A percentile compares a stretch with the other conserved stretches of the same genome.
Conservation (phyloP, 208 protist species). For the Endotrypanum monterogeii region DNA sequence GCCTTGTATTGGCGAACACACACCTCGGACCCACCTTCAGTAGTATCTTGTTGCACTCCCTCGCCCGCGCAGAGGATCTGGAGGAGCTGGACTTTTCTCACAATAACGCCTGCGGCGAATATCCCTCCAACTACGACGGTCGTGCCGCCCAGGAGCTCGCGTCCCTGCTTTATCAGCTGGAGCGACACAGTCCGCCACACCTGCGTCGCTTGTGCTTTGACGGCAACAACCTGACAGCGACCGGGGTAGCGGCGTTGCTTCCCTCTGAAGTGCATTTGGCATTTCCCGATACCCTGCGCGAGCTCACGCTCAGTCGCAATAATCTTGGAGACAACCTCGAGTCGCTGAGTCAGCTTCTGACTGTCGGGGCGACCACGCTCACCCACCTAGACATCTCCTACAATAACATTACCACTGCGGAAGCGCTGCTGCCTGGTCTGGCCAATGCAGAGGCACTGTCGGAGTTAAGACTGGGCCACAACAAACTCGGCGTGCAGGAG, state of each 20-base stretch:
- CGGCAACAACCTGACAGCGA: constrained; percentile 68
- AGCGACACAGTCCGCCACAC: not conserved
- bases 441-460: constrained; percentile 25
- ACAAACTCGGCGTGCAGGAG: constrained; percentile 67
- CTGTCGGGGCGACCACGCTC: constrained; percentile 33
- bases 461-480: constrained; percentile 72
- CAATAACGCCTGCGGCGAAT: constrained; percentile 78
- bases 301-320: constrained; percentile 78
- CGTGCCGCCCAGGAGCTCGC: constrained; percentile 47
- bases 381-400: constrained; percentile 51
- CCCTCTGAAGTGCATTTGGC: constrained; percentile 11
- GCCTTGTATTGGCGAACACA: constrained; percentile 70
- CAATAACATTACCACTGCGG: constrained; percentile 56
- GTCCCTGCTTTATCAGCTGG: constrained; percentile 41
- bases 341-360: constrained; percentile 44
- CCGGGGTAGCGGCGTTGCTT: constrained; percentile 54
- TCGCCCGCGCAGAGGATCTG: constrained; percentile 41
- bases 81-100: constrained; percentile 76
- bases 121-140: constrained; percentile 50
- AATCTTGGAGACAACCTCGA: constrained; percentile 52
- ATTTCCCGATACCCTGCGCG: constrained; percentile 27
- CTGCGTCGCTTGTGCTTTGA: constrained; percentile 44
- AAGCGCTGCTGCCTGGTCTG: constrained; percentile 42
- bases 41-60: constrained; percentile 52
- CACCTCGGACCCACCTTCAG: constrained; percentile 73